Conservation (phyloP, 495 filamentous ascomycete species). For the Penicillium subrubescens region DNA sequence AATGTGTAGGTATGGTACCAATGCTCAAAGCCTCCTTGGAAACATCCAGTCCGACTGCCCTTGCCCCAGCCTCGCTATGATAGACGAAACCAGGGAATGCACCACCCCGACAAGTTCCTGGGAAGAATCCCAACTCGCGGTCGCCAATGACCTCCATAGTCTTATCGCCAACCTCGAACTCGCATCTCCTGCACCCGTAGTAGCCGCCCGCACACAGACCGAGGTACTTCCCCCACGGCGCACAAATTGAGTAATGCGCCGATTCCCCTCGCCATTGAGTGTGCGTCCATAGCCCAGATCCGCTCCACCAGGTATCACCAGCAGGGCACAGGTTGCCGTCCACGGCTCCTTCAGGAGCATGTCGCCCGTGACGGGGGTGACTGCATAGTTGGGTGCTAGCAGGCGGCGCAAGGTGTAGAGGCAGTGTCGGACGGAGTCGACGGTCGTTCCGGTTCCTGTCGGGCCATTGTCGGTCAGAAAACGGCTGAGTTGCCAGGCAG, state of each 20-base stretch:
- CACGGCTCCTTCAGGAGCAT: constrained; percentile 90
- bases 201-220: constrained; percentile 96
- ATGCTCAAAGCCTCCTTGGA: constrained; percentile 59
- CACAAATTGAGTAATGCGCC: constrained; percentile 80
- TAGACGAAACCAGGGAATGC: constrained; percentile 93
- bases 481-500: constrained; percentile 25
- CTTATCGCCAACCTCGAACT: constrained; percentile 86
- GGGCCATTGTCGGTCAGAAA: constrained; percentile 30
- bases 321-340: constrained; percentile 79
- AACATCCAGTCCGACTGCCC: constrained; percentile 68
- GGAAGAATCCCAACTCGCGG: constrained; percentile 86
- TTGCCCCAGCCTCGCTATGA: constrained; percentile 82
- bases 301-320: constrained; percentile 94
- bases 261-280: constrained; percentile 86
- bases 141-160: constrained; percentile 83
- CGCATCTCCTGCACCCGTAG: constrained; percentile 77
- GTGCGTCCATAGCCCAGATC: constrained; percentile 88
- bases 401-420: constrained; percentile 85
- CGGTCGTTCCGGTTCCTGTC: constrained; percentile 79
- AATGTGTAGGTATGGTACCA: constrained; percentile 59
- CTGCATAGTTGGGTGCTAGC: constrained; percentile 91
- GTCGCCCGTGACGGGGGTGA: constrained; percentile 77
- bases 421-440: constrained; percentile 86
- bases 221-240: constrained; percentile 83
- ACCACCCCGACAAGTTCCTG: constrained; percentile 79